These are phyloP conservation scores for Asterophora parasitica DNA, from an alignment of 768 basidiomycete species.

Conservation along the genomic window DNA sequence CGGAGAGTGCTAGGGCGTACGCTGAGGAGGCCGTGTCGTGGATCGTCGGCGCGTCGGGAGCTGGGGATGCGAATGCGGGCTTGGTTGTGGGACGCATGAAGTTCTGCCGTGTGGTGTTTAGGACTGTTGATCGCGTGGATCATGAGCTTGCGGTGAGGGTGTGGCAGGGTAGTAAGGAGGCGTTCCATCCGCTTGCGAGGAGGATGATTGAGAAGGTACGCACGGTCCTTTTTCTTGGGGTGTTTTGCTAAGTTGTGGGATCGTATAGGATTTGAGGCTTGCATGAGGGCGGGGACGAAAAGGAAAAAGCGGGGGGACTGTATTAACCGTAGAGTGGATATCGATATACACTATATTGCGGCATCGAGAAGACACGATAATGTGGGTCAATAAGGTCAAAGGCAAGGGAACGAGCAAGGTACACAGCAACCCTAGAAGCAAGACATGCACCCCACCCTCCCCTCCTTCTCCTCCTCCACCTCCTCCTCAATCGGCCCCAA, in stretches of 20 bases:
- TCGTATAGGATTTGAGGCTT: constrained; percentile 1
- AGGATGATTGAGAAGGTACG: constrained; percentile 71
- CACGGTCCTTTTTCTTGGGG: not conserved
- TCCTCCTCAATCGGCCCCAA: too few relatives aligned
- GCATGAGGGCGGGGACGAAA: not conserved
- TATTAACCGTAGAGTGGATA: too few relatives aligned
- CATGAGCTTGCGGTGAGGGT: constrained; percentile 42
- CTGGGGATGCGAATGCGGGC: constrained; percentile 26
- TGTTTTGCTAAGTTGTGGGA: not conserved
- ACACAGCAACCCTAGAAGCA: too few relatives aligned
- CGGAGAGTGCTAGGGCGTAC: constrained; percentile 45
- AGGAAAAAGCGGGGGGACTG: too few relatives aligned
- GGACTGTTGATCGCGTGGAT: constrained; percentile 51
- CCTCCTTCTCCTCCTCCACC: too few relatives aligned
- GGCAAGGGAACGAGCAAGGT: too few relatives aligned
- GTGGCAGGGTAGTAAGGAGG: constrained; percentile 42
- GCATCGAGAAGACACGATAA: too few relatives aligned
- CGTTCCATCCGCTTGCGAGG: constrained; percentile 76
- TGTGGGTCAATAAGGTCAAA: too few relatives aligned
- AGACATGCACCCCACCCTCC: too few relatives aligned
- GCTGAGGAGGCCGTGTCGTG: constrained; percentile 55
- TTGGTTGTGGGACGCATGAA: constrained; percentile 80
- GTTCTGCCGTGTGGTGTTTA: constrained; percentile 70
- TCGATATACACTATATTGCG: too few relatives aligned
- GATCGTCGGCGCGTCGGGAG: constrained; percentile 60